Evolutionary conservation across 768 basidiomycete genomes (phyloP).

Genomic region (Tephrocybe rancida): DNA sequence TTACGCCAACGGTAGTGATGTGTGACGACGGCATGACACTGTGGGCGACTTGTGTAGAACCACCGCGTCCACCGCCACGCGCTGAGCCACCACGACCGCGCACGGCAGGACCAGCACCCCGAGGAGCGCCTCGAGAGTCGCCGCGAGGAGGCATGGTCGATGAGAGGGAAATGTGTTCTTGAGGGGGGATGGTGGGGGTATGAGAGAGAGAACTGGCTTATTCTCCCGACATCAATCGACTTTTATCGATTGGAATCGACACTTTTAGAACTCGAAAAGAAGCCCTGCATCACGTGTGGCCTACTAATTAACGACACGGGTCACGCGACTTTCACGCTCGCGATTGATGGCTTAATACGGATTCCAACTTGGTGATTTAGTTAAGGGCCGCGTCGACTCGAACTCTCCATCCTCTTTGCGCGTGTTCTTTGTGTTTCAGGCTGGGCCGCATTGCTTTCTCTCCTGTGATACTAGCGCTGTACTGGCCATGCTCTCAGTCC

Average conservation of each 20-base stretch:
- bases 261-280: slow-evolving; percentile 14
- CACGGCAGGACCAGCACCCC: slow-evolving; percentile 18
- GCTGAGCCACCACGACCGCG: slow-evolving; percentile 18
- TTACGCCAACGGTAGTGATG: slow-evolving; percentile 65
- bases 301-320: slow-evolving; percentile 5
- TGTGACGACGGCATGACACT: slow-evolving; percentile 34
- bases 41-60: slow-evolving; percentile 28
- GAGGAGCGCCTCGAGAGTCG: slow-evolving; percentile 26
- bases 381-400: not conserved
- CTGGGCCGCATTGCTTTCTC: not conserved
- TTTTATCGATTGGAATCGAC: slow-evolving; percentile 23
- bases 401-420: not conserved
- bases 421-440: slow-evolving; percentile 2
- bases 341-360: slow-evolving; percentile 1
- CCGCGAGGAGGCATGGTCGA: slow-evolving; percentile 42
- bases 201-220: slow-evolving; percentile 8
- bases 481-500: not conserved
- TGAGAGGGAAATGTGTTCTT: not conserved
- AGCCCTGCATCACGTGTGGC: slow-evolving; percentile 14
- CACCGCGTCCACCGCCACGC: slow-evolving; percentile 37
- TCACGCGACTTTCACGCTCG: slow-evolving; percentile 18
- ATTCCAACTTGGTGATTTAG: too few relatives aligned
- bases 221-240: slow-evolving; percentile 8
- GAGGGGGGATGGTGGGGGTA: slow-evolving; percentile 11
- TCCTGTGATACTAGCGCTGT: not conserved